These are phyloP conservation scores for Emericellopsis terricola DNA, from an alignment of 495 filamentous ascomycete species.

Conservation along the genomic window DNA sequence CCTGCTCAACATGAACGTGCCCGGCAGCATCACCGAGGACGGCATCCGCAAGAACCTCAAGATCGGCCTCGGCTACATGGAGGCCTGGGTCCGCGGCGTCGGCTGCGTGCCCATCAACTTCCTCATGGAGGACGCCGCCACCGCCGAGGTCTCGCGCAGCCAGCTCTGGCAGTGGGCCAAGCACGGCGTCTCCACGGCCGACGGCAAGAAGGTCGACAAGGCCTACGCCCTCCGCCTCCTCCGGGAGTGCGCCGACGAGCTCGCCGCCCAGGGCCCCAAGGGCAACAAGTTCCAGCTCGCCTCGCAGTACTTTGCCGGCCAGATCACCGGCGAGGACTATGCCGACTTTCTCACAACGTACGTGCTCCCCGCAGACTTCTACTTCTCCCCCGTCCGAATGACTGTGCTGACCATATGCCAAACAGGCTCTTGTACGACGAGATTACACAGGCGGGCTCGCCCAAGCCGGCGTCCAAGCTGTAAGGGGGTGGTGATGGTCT, in stretches of 20 bases:
- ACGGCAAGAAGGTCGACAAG: conserved; percentile 90
- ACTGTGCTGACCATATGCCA: background rate
- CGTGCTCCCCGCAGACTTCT: conserved; percentile 11
- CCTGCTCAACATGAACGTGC: conserved; percentile 95
- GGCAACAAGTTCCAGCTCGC: conserved; percentile 88
- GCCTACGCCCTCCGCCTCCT: conserved; percentile 72
- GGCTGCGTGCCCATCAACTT: conserved; percentile 98
- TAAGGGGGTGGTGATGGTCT: no score
- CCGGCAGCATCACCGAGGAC: conserved; percentile 82
- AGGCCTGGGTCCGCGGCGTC: conserved; percentile 88
- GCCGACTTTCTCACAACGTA: conserved; percentile 87
- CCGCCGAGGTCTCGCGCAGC: conserved; percentile 80
- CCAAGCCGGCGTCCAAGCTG: conserved; percentile 60
- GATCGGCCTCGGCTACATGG: conserved; percentile 96
- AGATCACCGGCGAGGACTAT: conserved; percentile 95
- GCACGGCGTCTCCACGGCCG: conserved; percentile 69
- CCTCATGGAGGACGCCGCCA: conserved; percentile 99
- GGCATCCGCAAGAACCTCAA: conserved; percentile 97
- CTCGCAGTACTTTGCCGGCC: conserved; percentile 75
- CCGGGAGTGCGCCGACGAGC: conserved; percentile 65
- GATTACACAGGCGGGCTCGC: conserved; percentile 66
- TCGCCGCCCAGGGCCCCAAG: conserved; percentile 58
- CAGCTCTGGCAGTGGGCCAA: conserved; percentile 94
- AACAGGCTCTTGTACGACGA: conserved; percentile 78
- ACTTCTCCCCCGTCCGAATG: conserved; percentile 1